Evolutionary conservation across 2,329 filamentous ascomycete species (phyloP).

Genomic region (Talaromyces rugulosus): DNA sequence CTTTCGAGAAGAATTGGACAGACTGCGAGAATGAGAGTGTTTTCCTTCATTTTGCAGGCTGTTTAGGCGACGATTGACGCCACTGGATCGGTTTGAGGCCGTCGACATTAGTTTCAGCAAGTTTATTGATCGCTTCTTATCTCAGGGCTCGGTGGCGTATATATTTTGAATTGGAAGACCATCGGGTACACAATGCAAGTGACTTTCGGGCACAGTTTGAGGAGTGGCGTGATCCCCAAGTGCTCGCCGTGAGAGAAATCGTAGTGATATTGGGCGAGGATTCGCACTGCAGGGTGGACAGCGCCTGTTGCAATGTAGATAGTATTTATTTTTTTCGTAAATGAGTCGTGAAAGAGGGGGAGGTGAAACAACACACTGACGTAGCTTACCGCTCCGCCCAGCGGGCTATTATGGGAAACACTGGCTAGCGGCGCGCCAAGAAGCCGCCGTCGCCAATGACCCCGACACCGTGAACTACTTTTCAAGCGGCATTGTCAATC

Average conservation of each 20-base stretch:
- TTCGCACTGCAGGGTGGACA: not conserved
- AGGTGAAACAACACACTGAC: slow-evolving; percentile 15
- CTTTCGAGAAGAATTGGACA: slow-evolving; percentile 36
- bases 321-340: not conserved
- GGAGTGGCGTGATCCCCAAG: not conserved
- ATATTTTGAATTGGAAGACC: slow-evolving; percentile 14
- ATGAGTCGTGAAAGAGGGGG: slow-evolving; percentile 11
- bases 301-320: not conserved
- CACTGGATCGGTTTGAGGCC: slow-evolving; percentile 42
- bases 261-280: not conserved
- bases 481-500: not conserved
- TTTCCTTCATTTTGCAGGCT: slow-evolving; percentile 42
- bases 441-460: slow-evolving; percentile 1
- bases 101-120: slow-evolving; percentile 41
- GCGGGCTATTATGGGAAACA: not conserved
- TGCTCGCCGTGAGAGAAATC: not conserved
- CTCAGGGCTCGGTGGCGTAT: slow-evolving; percentile 26
- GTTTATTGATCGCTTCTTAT: slow-evolving; percentile 20
- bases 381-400: slow-evolving; percentile 7
- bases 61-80: slow-evolving; percentile 44
- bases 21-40: slow-evolving; percentile 40
- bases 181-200: slow-evolving; percentile 4
- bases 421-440: slow-evolving; percentile 6
- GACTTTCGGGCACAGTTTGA: not conserved
- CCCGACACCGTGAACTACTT: not conserved